A percentile compares a stretch with the other conserved stretches of the same genome.
Evolutionary conservation across 2,329 filamentous ascomycete species (phyloP).

Genomic region (Hirsutella thompsonii): DNA sequence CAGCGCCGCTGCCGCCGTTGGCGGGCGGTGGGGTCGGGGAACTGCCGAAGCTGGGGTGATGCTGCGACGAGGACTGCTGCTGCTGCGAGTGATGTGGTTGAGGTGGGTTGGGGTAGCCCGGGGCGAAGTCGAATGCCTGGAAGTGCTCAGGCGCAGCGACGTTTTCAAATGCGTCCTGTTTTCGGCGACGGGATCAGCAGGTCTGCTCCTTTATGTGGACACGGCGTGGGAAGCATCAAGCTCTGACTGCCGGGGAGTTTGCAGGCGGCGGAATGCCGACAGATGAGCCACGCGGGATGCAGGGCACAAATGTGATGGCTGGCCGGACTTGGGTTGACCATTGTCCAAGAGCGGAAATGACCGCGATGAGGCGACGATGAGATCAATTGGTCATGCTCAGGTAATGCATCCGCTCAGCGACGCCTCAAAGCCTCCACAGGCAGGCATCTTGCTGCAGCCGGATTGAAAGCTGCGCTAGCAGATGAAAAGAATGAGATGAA

Average conservation of each 20-base stretch:
- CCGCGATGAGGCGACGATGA: background rate
- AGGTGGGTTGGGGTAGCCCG: slow-evolving; percentile 20
- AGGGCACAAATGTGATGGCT: background rate
- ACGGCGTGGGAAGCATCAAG: background rate
- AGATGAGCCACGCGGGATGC: background rate
- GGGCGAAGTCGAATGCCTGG: slow-evolving; percentile 29
- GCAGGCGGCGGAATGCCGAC: background rate
- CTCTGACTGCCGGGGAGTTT: background rate
- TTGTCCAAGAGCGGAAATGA: no score
- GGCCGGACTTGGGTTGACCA: background rate
- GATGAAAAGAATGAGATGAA: no score
- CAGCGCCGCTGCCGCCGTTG: slow-evolving; percentile 3
- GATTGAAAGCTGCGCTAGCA: no score
- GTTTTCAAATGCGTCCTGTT: slow-evolving; percentile 36
- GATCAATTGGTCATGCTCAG: slow-evolving; percentile 18
- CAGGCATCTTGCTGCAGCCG: no score
- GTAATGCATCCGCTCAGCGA: slow-evolving; percentile 10
- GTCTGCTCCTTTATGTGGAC: background rate
- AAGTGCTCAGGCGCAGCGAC: slow-evolving; percentile 35
- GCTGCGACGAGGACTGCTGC: background rate
- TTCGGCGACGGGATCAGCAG: background rate
- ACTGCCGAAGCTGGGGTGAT: slow-evolving; percentile 11
- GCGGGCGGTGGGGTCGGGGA: slow-evolving; percentile 9
- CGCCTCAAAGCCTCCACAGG: background rate
- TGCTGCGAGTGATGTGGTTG: background rate